Evolutionary conservation across 116 monocot genomes (phyloP).

Genomic region (Phalaenopsis hybrid): DNA sequence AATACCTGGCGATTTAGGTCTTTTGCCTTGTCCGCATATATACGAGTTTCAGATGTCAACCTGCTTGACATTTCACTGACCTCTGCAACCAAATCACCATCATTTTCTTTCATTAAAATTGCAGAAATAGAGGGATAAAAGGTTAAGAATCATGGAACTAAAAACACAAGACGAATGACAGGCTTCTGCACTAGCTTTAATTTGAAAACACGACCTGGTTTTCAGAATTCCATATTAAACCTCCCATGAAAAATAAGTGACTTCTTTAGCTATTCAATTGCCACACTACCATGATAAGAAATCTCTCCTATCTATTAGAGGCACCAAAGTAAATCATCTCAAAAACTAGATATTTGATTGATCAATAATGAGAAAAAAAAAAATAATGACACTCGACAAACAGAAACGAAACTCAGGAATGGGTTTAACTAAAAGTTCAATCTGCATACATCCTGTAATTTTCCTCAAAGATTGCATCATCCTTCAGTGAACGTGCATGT

Average conservation of each 20-base stretch:
- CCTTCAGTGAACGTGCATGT: neutral
- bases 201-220: neutral
- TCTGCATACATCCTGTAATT: neutral
- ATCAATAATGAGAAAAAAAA: neutral
- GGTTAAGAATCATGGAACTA: neutral
- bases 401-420: neutral
- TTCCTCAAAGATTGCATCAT: neutral
- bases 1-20: constrained; percentile 91
- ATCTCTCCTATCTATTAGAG: neutral
- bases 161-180: neutral
- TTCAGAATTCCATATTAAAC: neutral
- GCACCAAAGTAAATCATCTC: neutral
- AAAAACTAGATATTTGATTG: neutral
- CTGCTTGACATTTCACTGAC: constrained; percentile 97
- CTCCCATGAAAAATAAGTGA: neutral
- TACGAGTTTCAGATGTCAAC: constrained; percentile 86
- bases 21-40: constrained; percentile 95
- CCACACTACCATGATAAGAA: neutral
- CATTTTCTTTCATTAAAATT: neutral
- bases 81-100: constrained; percentile 39
- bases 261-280: neutral
- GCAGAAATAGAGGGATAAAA: neutral
- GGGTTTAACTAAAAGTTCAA: neutral
- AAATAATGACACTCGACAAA: neutral
- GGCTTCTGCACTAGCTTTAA: neutral